Evolutionary conservation across 2,329 filamentous ascomycete species (phyloP).

Genomic region (Phyllosticta paracitricarpa): DNA sequence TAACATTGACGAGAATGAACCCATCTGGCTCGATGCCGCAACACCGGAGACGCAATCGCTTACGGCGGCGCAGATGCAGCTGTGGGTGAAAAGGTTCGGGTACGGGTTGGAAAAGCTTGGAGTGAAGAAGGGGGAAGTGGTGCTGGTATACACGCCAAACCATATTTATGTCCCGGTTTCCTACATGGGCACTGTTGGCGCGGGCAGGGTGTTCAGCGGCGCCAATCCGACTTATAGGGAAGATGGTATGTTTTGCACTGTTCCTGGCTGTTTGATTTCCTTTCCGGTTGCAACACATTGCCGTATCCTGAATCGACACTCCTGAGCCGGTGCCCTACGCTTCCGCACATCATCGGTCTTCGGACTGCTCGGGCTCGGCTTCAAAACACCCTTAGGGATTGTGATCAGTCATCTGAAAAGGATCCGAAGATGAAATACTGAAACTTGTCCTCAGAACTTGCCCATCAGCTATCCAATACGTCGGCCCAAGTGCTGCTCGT

Average conservation of each 20-base stretch:
- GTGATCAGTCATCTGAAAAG: not conserved
- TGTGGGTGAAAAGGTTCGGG: conserved; percentile 63
- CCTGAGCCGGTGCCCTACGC: too few relatives aligned
- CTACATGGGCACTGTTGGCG: conserved; percentile 65
- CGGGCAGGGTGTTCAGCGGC: conserved; percentile 67
- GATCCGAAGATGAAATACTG: not conserved
- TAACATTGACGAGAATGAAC: conserved; percentile 25
- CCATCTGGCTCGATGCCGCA: conserved; percentile 53
- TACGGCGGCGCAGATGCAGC: conserved; percentile 52
- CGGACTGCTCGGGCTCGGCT: too few relatives aligned
- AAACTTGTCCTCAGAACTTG: conserved; percentile 50
- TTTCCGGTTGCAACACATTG: not conserved
- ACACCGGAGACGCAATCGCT: conserved; percentile 56
- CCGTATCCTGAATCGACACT: not conserved
- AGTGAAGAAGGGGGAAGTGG: conserved; percentile 56
- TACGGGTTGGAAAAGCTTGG: conserved; percentile 56
- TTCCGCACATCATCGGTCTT: too few relatives aligned
- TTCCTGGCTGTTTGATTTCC: not conserved
- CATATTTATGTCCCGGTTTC: conserved; percentile 61
- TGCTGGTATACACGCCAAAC: conserved; percentile 68
- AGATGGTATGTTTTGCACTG: not conserved
- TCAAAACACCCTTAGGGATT: not conserved
- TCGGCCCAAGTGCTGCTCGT: conserved; percentile 58
- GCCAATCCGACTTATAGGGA: conserved; percentile 59
- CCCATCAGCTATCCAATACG: conserved; percentile 64